These are phyloP conservation scores for Sclerotinia glacialis DNA, from an alignment of 2,329 filamentous ascomycete species.

Conservation along the genomic window DNA sequence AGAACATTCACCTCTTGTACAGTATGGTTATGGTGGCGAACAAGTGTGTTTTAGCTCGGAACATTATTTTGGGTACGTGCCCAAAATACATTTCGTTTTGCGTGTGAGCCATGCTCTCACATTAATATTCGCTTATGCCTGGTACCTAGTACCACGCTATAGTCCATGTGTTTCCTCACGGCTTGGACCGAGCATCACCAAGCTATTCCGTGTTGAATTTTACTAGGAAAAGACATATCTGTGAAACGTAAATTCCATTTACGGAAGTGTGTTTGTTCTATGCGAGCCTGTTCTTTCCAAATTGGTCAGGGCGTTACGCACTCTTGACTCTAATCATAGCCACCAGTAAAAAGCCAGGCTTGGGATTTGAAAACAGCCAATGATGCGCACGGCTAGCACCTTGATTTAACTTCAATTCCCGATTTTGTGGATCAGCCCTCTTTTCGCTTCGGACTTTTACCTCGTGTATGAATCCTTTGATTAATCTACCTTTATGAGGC, in stretches of 20 bases:
- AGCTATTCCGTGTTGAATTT: background rate
- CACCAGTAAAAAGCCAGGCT: background rate
- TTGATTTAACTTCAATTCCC: background rate
- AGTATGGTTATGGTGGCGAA: background rate
- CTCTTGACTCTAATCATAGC: background rate
- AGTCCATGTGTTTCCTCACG: background rate
- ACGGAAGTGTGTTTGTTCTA: background rate
- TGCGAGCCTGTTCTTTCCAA: background rate
- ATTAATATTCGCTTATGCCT: slow-evolving; percentile 3
- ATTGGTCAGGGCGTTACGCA: background rate
- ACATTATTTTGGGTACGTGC: background rate
- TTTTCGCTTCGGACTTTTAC: background rate
- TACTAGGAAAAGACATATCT: too few species aligned
- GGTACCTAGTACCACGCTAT: background rate
- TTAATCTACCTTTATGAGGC: background rate
- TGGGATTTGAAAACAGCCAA: background rate
- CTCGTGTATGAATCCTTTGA: background rate
- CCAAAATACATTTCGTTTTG: background rate
- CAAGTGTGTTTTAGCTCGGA: background rate
- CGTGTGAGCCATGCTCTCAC: background rate
- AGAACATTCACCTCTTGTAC: background rate
- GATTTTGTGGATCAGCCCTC: background rate
- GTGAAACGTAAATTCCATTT: background rate
- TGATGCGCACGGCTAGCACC: background rate
- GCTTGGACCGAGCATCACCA: background rate